A percentile compares a stretch with the other conserved stretches of the same genome.
These are phyloP conservation scores for Scheffersomyces lignicola DNA, from an alignment of 1,139 yeast species.

Conservation along the genomic window DNA sequence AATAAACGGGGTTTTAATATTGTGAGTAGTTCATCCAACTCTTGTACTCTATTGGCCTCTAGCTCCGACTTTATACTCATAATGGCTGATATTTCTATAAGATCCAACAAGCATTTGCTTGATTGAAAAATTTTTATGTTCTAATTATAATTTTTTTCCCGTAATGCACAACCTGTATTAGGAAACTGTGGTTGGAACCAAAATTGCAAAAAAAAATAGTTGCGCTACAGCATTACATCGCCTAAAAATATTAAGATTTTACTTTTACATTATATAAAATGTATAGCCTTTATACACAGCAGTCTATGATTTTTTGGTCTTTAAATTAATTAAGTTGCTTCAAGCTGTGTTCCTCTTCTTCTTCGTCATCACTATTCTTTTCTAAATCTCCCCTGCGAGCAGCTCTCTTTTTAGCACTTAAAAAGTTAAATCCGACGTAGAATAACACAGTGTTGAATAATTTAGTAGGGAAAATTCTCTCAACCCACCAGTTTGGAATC, in stretches of 20 bases:
- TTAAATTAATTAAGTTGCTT: not conserved
- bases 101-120: not conserved
- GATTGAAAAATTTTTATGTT: not conserved
- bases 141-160: not conserved
- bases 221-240: too few species aligned
- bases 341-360: constrained; percentile 10
- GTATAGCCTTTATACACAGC: too few species aligned
- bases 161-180: not conserved
- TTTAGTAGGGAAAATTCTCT: constrained; percentile 64
- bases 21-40: constrained; percentile 34
- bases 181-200: not conserved
- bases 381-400: constrained; percentile 19
- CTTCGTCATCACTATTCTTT: constrained; percentile 17
- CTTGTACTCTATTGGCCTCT: constrained; percentile 39
- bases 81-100: not conserved
- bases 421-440: constrained; percentile 48
- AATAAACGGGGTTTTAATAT: constrained; percentile 38
- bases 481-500: constrained; percentile 80
- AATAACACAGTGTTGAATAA: constrained; percentile 49
- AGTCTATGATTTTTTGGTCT: too few species aligned
- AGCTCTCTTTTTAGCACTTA: constrained; percentile 32
- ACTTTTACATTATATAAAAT: too few species aligned
- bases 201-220: constrained; percentile 1
- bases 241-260: too few species aligned
- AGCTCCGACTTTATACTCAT: constrained; percentile 19